Conservation (phyloP, 2,329 filamentous ascomycete genomes). For the Aspergillus nomiae region DNA sequence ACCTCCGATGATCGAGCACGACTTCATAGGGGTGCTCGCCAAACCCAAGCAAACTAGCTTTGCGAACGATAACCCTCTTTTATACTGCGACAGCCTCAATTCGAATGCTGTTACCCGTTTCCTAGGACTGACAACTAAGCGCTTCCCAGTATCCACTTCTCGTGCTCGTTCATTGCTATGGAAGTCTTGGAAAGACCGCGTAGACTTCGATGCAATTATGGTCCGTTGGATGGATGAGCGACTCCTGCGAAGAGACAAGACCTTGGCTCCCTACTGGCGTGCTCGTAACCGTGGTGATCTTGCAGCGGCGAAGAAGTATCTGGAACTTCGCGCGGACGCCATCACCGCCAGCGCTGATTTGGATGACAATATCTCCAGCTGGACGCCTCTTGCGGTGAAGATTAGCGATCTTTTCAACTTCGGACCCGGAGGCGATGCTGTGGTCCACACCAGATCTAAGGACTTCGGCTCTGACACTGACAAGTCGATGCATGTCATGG, state of each 20-base stretch:
- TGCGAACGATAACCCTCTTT: slow-evolving; percentile 55
- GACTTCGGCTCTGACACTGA: slow-evolving; percentile 52
- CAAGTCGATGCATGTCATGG: slow-evolving; percentile 54
- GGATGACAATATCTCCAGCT: slow-evolving; percentile 54
- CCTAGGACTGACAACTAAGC: slow-evolving; percentile 37
- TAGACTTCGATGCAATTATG: slow-evolving; percentile 51
- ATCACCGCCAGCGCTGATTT: slow-evolving; percentile 56
- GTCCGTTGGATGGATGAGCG: slow-evolving; percentile 55
- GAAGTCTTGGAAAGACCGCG: slow-evolving; percentile 52
- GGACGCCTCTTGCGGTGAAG: slow-evolving; percentile 55
- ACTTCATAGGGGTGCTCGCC: slow-evolving; percentile 45
- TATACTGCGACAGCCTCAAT: slow-evolving; percentile 47
- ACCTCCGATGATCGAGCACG: slow-evolving; percentile 57
- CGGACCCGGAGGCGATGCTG: slow-evolving; percentile 55
- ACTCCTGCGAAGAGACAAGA: slow-evolving; percentile 49
- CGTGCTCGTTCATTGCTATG: slow-evolving; percentile 53
- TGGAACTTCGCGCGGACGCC: slow-evolving; percentile 50
- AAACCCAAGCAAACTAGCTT: slow-evolving; percentile 48
- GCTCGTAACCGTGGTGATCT: slow-evolving; percentile 48
- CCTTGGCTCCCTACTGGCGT: slow-evolving; percentile 50
- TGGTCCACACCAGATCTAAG: slow-evolving; percentile 53
- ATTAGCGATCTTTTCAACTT: slow-evolving; percentile 56
- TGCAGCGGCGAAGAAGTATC: slow-evolving; percentile 45
- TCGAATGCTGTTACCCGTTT: slow-evolving; percentile 36
- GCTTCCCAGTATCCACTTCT: slow-evolving; percentile 49